Evolutionary conservation across 2,329 filamentous ascomycete genomes (phyloP), one percentile per base, ranked within the genome.

Genomic region (Penicillium fuscoglaucum): DNA sequence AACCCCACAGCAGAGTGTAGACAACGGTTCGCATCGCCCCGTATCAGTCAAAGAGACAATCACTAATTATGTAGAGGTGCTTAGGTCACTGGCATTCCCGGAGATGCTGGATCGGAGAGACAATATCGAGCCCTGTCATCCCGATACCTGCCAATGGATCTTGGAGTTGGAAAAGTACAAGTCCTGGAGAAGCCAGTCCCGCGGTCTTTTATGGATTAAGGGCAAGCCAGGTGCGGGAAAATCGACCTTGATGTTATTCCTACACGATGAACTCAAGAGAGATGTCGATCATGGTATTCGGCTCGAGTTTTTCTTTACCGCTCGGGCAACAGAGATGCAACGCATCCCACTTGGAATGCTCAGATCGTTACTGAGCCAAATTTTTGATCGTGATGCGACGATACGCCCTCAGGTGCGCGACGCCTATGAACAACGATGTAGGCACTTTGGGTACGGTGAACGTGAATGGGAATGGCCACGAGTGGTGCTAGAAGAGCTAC

Each of bases 171-270:
- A 62, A 6, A 24, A 62, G 9, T 66, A 60, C 26, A 21, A 57
- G 4, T 35, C 49, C 10, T 65, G 63, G 61, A 47, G 9, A 6
- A 26, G 9, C 4, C 7, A 43, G 48, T 10, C 46, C 7, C 28
- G 28, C 4, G 61, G 60, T 29, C 33, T 65, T 1, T 52, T 67
- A 1, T 67, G 66, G 66, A 60, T 68, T 19, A 62, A 60, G 31
- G 65, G 65, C 12, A 66, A 69, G 28, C 62, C 66, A 12, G 66
- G 66, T n/a, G 55, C 62, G 3, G 65, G 66, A 1, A 69, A 68
- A 56, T 63, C 62, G 4, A 64, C 60, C 1, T 45, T 67, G 17
- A 65, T 66, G 66, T 48, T 50, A n/a, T 69, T 58, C 29, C 45
- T 65, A 6, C 53, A 61, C 29, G 37, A 56, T 6, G 44, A 59